Evolutionary conservation across 2,329 filamentous ascomycete genomes (phyloP).

Genomic region (Venturia pyrina): DNA sequence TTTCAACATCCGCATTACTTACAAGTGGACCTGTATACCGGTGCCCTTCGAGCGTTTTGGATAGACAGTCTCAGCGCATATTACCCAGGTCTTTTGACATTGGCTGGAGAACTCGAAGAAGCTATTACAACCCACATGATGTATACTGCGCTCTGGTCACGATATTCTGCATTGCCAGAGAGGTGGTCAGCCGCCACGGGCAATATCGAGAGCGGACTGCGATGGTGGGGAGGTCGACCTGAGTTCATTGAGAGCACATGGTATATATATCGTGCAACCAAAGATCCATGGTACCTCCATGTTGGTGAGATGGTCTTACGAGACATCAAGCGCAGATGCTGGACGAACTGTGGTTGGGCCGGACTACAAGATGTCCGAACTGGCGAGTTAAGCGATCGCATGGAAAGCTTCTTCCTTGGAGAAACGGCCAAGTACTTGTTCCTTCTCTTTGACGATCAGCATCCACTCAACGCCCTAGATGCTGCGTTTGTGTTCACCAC

Average conservation of each 20-base stretch:
- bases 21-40: constrained; percentile 79
- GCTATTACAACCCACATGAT: constrained; percentile 83
- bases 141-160: constrained; percentile 87
- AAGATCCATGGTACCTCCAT: constrained; percentile 92
- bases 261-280: constrained; percentile 86
- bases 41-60: constrained; percentile 83
- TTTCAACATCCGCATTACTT: constrained; percentile 87
- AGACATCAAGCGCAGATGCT: constrained; percentile 81
- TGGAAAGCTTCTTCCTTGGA: constrained; percentile 98
- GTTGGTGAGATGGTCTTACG: constrained; percentile 90
- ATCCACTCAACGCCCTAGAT: constrained; percentile 81
- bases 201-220: constrained; percentile 73
- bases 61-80: constrained; percentile 94
- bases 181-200: constrained; percentile 82
- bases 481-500: constrained; percentile 88
- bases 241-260: constrained; percentile 98
- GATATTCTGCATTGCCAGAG: constrained; percentile 88
- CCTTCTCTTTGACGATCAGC: constrained; percentile 73
- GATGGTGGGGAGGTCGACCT: constrained; percentile 91
- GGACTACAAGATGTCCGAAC: constrained; percentile 52
- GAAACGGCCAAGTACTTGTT: constrained; percentile 96
- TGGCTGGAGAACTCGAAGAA: constrained; percentile 84
- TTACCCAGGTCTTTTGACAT: constrained; percentile 77
- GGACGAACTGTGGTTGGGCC: constrained; percentile 87
- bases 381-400: constrained; percentile 85